phyloP scores from a whole-genome alignment of 129 eudicot species.

The carrot (Daucus carota) region DH1_v3.0 NC_030381.2:48673501-48674000 shows the following conservation, averaged over 20 bases:
- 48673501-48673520: conserved; percentile 23
- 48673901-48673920: background rate
- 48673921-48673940: background rate
- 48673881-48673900: background rate
- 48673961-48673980: background rate
- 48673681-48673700: conserved; percentile 30
- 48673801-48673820: background rate
- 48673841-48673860: background rate
- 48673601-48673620: background rate
- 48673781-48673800: background rate
- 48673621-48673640: conserved; percentile 1
- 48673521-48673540: conserved; percentile 28
- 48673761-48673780: background rate
- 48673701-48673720: conserved; percentile 2
- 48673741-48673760: background rate
- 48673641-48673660: conserved; percentile 36
- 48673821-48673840: background rate
- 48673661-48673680: conserved; percentile 24
- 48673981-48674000: background rate
- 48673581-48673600: background rate
- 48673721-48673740: background rate
- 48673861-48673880: background rate
- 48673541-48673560: background rate
- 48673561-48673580: background rate
- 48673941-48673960: background rate